These are phyloP conservation scores for Tricladium varicosporioides DNA, from an alignment of 2,329 filamentous ascomycete genomes.

Conservation along the genomic window DNA sequence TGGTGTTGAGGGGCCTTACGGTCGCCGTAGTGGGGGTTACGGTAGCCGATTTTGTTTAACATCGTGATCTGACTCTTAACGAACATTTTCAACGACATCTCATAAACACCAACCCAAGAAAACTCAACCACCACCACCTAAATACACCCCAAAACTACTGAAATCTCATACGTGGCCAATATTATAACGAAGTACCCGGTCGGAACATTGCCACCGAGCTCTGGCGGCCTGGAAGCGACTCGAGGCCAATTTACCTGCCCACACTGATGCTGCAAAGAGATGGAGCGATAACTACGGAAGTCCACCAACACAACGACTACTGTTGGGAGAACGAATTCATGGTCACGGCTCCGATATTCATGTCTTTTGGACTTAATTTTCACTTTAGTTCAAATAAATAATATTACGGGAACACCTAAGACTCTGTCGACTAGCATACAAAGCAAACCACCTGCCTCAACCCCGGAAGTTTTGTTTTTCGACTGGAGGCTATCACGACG, in stretches of 20 bases:
- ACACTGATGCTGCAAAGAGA: background rate
- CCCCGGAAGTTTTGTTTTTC: too few relatives aligned
- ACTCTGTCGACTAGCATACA: too few relatives aligned
- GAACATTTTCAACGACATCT: constrained; percentile 30
- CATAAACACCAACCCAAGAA: constrained; percentile 17
- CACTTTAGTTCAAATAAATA: too few relatives aligned
- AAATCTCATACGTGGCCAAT: background rate
- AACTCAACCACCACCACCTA: constrained; percentile 20
- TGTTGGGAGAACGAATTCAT: too few relatives aligned
- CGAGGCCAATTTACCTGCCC: background rate
- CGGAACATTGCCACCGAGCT: constrained; percentile 14
- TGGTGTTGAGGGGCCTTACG: background rate
- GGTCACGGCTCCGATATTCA: too few relatives aligned
- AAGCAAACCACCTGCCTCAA: too few relatives aligned
- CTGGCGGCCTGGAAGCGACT: background rate
- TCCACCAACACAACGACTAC: too few relatives aligned
- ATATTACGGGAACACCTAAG: too few relatives aligned
- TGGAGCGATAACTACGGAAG: too few relatives aligned
- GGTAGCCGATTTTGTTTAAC: too few relatives aligned
- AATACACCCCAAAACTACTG: background rate
- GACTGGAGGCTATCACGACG: too few relatives aligned
- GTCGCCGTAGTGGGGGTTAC: background rate
- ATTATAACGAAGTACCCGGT: constrained; percentile 24
- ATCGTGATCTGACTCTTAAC: constrained; percentile 10
- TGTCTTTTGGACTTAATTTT: too few relatives aligned